These are phyloP conservation scores for Nigrospora sphaerica DNA, from an alignment of 2,329 filamentous ascomycete genomes.

Conservation along the genomic window DNA sequence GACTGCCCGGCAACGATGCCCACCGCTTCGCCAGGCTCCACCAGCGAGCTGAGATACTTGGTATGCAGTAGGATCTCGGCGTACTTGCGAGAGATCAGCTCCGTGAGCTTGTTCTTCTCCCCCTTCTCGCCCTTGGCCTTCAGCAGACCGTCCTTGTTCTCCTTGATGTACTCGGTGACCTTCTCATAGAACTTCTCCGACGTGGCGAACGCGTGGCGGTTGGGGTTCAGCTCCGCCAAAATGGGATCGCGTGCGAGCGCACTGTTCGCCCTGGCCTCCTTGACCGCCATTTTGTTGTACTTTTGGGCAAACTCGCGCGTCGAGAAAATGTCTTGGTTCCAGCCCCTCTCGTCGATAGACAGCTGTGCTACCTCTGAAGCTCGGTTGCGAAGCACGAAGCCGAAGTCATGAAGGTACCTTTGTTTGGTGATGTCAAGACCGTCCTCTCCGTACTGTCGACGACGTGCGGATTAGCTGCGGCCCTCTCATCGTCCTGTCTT, in stretches of 20 bases:
- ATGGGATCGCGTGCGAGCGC: constrained; percentile 66
- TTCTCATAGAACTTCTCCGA: constrained; percentile 78
- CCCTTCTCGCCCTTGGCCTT: constrained; percentile 37
- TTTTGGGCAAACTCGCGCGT: constrained; percentile 58
- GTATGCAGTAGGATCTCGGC: constrained; percentile 81
- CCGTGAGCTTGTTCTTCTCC: constrained; percentile 12
- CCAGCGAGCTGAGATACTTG: constrained; percentile 86
- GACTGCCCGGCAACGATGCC: constrained; percentile 96
- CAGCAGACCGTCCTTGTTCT: constrained; percentile 60
- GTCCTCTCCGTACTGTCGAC: constrained; percentile 72
- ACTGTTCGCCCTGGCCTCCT: constrained; percentile 54
- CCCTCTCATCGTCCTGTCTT: no score
- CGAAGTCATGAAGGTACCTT: constrained; percentile 83
- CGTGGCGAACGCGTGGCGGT: constrained; percentile 73
- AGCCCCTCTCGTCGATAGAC: constrained; percentile 49
- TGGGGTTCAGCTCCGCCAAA: constrained; percentile 65
- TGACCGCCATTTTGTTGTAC: constrained; percentile 76
- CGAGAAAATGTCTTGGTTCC: constrained; percentile 33
- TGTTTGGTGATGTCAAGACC: constrained; percentile 92
- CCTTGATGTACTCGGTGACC: constrained; percentile 70
- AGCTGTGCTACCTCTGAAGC: constrained; percentile 72
- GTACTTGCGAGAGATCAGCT: constrained; percentile 47
- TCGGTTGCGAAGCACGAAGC: constrained; percentile 83
- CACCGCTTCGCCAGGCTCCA: constrained; percentile 93
- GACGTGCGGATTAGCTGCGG: no score